Base-by-base conservation (phyloP, 345 rosid species). In the Pistacia vera region DNA sequence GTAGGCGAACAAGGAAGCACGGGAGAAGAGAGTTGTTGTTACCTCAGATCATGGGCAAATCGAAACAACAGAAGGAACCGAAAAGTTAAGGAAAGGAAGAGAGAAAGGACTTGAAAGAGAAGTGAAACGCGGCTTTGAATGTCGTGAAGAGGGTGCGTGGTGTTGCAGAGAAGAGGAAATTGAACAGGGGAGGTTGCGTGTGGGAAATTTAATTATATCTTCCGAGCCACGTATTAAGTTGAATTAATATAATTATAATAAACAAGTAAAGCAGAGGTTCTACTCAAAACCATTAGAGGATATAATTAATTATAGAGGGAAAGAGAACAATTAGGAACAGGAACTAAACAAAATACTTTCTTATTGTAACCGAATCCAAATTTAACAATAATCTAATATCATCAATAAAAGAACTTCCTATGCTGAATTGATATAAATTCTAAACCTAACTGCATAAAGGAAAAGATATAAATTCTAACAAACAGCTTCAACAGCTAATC, bases 61-160 rank as follows among this genome's bases (percentile, higher is more conserved):
- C 73, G 58, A 59, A 20, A 25, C 57, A 69, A 72, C 70, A 69
- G 2, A 55, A 8, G 0, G 56, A 62, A 63, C 4, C 25, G 66
- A 38, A 30, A 72, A 35, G 58, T 54, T 71, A 49, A 68, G 3
- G 36, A 48, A 17, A 74, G 7, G 60, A 25, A 12, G 18, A 63
- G 48, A 57, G 20, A 11, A 7, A 36, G 13, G 38, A 48, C 86
- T 83, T 70, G 84, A 90, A 81, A 78, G 85, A 79, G 85, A 76
- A 76, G 77, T 74, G 80, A 83, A 58, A 78, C 86, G 85, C 79
- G 87, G 86, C 85, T 75, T 88, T 66, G 86, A 72, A 78, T 48
- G 79, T 28, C 74, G 84, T 78, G 82, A 66, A 77, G 81, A 46
- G 36, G 66, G 20, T 73, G 63, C 68, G 78, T 48, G 9, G 52